Evolutionary conservation across 2,329 filamentous ascomycete species (phyloP), one percentile per base, ranked within the genome.

Genomic region (Dothiorella sarmentorum): DNA sequence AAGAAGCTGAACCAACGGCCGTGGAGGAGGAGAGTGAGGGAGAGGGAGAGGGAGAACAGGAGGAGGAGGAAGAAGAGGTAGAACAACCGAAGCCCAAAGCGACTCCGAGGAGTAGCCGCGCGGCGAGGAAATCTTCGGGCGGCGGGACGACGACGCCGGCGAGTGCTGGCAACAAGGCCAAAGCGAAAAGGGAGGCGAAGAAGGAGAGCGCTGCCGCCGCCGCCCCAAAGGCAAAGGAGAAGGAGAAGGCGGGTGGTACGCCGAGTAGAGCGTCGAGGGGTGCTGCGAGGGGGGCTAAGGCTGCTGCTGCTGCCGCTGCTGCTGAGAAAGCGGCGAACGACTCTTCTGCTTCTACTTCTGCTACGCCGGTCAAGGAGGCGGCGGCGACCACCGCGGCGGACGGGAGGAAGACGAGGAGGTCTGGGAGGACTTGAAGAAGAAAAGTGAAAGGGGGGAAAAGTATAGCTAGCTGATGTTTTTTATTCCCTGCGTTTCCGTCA

Each of bases 21-120:
- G 63, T 45, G 3, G 65, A 44, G 24, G 33, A 33, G 15, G 42
- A 49, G 10, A 43, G 37, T n/a, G 43, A 13, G 18, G 62, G 62
- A 44, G 64, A 66, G 17, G 61, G 67, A 51, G 70, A 72, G 40
- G 64, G 68, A 17, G 69, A 71, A 24, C 70, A 70, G 67, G 65
- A 58, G 22, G 65, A 70, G 53, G 60, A 62, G 24, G 63, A 66
- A 10, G 45, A 60, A n/a, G 66, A 67, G 7, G 65, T 68, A 56
- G 61, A 61, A 18, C 61, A 63, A 37, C 35, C 47, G 13, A 61
- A 61, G 51, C 55, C 56, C 6, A 37, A 52, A 40, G 43, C 38
- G 11, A 64, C 53, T 6, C 53, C 38, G 24, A 44, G 40, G 9
- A 45, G 29, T 17, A 44, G 13, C 18, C 38, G 53, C 17, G 31